Percentiles rank a stretch among this genome's conserved stretches.
These are phyloP conservation scores for Nematocida ironsii DNA, from an alignment of 371 early-diverging fungal genomes.

Conservation along the genomic window DNA sequence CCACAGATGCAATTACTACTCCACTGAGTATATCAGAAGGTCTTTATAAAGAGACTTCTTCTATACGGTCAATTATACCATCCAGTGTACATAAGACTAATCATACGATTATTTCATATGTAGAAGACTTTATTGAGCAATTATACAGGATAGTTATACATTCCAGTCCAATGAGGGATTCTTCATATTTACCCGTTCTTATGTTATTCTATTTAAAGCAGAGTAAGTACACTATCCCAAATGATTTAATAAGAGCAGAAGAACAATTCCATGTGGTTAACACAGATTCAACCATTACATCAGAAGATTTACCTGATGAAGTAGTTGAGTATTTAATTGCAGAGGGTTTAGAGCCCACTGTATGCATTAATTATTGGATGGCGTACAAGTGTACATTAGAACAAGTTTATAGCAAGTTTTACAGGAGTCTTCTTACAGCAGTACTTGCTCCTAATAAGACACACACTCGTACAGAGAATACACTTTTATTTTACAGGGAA, in stretches of 20 bases:
- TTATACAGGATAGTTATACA: not conserved
- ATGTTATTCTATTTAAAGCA: conserved; percentile 4
- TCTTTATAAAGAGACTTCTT: too few species aligned
- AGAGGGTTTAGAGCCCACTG: conserved; percentile 13
- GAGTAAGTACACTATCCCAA: not conserved
- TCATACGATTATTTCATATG: too few species aligned
- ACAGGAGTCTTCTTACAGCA: not conserved
- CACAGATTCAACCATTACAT: not conserved
- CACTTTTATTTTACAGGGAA: not conserved
- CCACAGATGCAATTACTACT: too few species aligned
- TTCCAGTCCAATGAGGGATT: conserved; percentile 6
- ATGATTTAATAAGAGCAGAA: not conserved
- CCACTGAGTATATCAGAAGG: too few species aligned
- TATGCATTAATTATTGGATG: conserved; percentile 17
- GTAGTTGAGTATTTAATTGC: not conserved
- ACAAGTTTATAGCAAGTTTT: not conserved
- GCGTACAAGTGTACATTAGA: not conserved
- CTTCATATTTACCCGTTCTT: not conserved
- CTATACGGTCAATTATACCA: too few species aligned
- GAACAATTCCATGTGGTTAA: not conserved
- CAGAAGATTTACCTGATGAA: not conserved
- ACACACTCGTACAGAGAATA: not conserved
- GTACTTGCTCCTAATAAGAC: not conserved
- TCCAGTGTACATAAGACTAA: too few species aligned
- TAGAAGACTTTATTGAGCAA: too few species aligned